phyloP scores from a whole-genome alignment of 2,329 filamentous ascomycete genomes.

The Onygenales sp. region DNA sequence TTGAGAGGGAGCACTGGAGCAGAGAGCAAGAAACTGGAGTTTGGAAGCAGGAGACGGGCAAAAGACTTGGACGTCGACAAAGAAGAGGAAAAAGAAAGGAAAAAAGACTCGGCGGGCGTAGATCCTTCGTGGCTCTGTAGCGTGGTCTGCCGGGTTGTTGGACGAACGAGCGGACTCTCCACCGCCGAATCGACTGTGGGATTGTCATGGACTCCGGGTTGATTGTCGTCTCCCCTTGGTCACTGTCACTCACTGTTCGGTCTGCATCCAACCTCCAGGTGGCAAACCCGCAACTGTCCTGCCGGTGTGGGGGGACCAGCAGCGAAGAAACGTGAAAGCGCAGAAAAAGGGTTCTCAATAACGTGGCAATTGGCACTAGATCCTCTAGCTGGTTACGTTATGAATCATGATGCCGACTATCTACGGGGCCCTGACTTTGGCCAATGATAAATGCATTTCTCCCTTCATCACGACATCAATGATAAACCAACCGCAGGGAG shows the following conservation, averaged over 20 bases:
- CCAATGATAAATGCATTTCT: background rate
- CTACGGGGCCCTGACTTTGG: background rate
- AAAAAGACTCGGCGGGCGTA: background rate
- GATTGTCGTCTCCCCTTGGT: background rate
- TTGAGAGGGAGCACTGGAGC: no score
- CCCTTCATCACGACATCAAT: no score
- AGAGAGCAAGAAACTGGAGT: no score
- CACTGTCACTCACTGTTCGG: background rate
- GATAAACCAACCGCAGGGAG: no score
- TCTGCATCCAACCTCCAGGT: no score
- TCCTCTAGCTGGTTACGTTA: background rate
- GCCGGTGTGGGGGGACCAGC: background rate
- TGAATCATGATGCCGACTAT: background rate
- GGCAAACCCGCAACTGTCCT: background rate
- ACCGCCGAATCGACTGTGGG: background rate
- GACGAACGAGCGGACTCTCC: background rate
- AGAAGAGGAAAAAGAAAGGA: background rate
- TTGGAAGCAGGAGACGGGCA: no score
- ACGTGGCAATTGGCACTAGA: background rate
- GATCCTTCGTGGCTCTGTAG: conserved; percentile 3
- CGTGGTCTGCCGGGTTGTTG: conserved; percentile 1
- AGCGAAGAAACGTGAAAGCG: background rate
- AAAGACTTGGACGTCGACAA: no score
- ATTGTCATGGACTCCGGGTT: background rate
- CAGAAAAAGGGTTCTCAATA: background rate